Conservation (phyloP, 2,329 filamentous ascomycete genomes). For the Penicillium sp. region DNA sequence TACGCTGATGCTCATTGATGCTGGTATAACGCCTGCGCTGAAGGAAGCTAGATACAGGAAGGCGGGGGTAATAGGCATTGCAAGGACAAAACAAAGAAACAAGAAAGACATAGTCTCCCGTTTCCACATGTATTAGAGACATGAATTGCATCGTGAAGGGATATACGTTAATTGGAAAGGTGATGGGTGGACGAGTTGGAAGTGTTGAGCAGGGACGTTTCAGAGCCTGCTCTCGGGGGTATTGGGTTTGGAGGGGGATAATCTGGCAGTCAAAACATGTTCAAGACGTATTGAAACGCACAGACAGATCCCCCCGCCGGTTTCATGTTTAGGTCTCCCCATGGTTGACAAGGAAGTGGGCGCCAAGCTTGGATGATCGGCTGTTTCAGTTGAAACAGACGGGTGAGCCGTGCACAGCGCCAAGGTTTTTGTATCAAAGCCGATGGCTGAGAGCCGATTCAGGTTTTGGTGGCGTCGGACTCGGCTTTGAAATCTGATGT, state of each 20-base stretch:
- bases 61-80: constrained; percentile 9
- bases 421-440: constrained; percentile 15
- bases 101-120: background rate
- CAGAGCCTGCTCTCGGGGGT: background rate
- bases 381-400: constrained; percentile 10
- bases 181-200: background rate
- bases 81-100: constrained; percentile 11
- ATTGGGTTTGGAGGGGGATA: background rate
- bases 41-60: constrained; percentile 28
- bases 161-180: constrained; percentile 9
- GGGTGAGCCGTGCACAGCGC: constrained; percentile 6
- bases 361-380: constrained; percentile 8
- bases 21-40: constrained; percentile 32
- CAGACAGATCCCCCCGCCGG: background rate
- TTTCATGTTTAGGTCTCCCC: background rate
- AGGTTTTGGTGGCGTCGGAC: constrained; percentile 16
- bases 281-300: background rate
- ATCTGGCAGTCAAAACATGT: background rate
- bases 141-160: constrained; percentile 7
- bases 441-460: constrained; percentile 8
- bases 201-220: background rate
- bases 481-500: constrained; percentile 2
- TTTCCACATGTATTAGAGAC: constrained; percentile 12
- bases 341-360: background rate
- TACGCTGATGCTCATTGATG: constrained; percentile 30